These are phyloP conservation scores for Fusarium agapanthi DNA, from an alignment of 2,329 filamentous ascomycete species.

Conservation along the genomic window DNA sequence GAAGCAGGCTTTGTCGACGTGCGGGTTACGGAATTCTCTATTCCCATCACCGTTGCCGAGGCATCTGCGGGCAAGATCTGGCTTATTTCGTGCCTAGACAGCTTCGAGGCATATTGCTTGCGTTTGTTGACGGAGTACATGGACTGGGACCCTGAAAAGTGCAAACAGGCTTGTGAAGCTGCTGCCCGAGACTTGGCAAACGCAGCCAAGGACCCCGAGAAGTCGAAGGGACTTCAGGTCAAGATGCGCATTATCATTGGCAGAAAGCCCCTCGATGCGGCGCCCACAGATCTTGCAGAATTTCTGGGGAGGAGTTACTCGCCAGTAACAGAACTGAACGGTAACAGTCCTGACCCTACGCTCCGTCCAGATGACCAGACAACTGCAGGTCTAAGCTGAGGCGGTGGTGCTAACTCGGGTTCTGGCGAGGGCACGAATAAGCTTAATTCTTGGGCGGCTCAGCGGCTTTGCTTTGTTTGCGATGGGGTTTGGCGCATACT, in stretches of 20 bases:
- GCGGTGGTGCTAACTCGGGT: not conserved
- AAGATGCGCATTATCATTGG: conserved; percentile 60
- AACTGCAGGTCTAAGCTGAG: conserved; percentile 1
- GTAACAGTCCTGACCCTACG: conserved; percentile 38
- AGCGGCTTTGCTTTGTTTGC: conserved; percentile 10
- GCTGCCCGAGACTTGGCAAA: conserved; percentile 59
- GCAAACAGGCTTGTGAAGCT: conserved; percentile 56
- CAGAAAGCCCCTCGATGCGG: conserved; percentile 56
- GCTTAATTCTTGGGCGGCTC: not conserved
- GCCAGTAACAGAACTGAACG: conserved; percentile 27
- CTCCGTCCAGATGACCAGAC: conserved; percentile 32
- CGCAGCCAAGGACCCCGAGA: conserved; percentile 57
- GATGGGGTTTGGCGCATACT: conserved; percentile 33
- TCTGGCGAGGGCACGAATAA: conserved; percentile 9
- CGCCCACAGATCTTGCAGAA: conserved; percentile 30
- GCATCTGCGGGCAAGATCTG: conserved; percentile 61
- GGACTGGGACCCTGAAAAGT: conserved; percentile 60
- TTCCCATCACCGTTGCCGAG: conserved; percentile 58
- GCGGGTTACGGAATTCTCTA: conserved; percentile 55
- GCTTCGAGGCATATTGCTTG: conserved; percentile 58
- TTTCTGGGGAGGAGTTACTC: conserved; percentile 28
- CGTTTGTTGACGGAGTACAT: conserved; percentile 62
- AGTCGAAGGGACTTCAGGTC: conserved; percentile 54
- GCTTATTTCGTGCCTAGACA: conserved; percentile 61
- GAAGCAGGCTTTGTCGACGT: conserved; percentile 63